Percentiles rank a stretch among this genome's conserved stretches.
phyloP scores from a whole-genome alignment of 192 early-diverging fungal species.

The Backusella sp. region DNA sequence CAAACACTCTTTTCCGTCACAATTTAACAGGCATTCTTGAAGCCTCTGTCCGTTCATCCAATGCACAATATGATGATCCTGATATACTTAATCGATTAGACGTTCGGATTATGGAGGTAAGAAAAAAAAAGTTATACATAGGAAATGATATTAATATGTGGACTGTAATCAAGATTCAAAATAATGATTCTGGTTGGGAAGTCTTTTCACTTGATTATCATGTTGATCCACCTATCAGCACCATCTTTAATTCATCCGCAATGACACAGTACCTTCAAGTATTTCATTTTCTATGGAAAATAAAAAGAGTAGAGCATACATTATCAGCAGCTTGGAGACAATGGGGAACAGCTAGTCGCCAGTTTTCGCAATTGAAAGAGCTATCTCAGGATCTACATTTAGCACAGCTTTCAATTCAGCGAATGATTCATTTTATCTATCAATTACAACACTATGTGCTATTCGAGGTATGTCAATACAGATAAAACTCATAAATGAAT shows the following conservation, averaged over 20 bases:
- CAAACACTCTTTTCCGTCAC: conserved; percentile 78
- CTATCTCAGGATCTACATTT: conserved; percentile 63
- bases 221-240: conserved; percentile 78
- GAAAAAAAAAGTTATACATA: not conserved
- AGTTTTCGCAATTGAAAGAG: conserved; percentile 44
- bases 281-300: conserved; percentile 85
- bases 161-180: conserved; percentile 33
- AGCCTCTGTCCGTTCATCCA: conserved; percentile 81
- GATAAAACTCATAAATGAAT: no score
- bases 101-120: conserved; percentile 71
- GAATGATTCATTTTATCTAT: conserved; percentile 94
- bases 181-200: conserved; percentile 85
- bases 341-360: conserved; percentile 68
- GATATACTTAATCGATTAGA: conserved; percentile 78
- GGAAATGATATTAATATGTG: conserved; percentile 15
- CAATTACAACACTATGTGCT: conserved; percentile 93
- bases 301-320: conserved; percentile 85
- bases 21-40: conserved; percentile 86
- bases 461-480: conserved; percentile 66
- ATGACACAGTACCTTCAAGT: conserved; percentile 84
- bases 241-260: conserved; percentile 69
- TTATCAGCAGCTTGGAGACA: conserved; percentile 75
- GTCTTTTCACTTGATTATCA: conserved; percentile 89
- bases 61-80: conserved; percentile 81
- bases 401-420: conserved; percentile 64